Base-by-base conservation (phyloP, 371 early-diverging fungal genomes). In the Syncephalastrum contaminatum region DNA sequence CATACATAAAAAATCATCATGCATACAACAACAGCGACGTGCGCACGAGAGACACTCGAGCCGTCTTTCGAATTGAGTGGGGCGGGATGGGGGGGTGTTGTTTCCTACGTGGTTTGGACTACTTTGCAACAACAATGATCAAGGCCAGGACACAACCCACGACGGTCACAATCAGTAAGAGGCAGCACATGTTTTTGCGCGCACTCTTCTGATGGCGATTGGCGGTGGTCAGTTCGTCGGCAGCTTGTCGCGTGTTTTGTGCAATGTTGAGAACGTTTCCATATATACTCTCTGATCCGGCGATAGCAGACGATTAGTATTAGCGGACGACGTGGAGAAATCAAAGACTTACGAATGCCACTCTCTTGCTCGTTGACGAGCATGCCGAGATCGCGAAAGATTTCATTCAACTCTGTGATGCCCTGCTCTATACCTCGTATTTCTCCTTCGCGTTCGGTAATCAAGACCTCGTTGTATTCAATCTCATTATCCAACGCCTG, bases 331-430 rank as follows among this genome's bases (percentile, higher is more conserved):
- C 0, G 36, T 10, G 12, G 2, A 30, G 12, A 10, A 12, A 10
- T 8, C 36, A 30, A 52, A 10, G 22, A 69, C 79, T 63, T 84
- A 94, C 95, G 91, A 40, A 98, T 81, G 64, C 95, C 83, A 54
- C 88, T 85, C 62, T 93, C 92, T 82, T 98, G 99, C 64, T 97
- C 96, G 49, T 91, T 88, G 14, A 98, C 97, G 56, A 98, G 80
- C 44, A 94, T 94, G 12, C 96, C 96, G 45, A 98, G 70, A 72
- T 97, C 97, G 58, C 95, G 77, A 70, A 98, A 98, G 51, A 98
- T 90, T 70, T 97, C 97, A 65, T 97, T 97, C 18, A 98, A 77
- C 63, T 92, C 90, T 3, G 85, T 84, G 27, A 97, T 96, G 15
- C 93, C 94, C 55, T 86, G 85, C 67, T 97, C 98, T 57, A 98